A percentile compares a stretch with the other conserved stretches of the same genome.
phyloP scores from a whole-genome alignment of 179 eudicot genomes.

The Drosera spatulata region DNA sequence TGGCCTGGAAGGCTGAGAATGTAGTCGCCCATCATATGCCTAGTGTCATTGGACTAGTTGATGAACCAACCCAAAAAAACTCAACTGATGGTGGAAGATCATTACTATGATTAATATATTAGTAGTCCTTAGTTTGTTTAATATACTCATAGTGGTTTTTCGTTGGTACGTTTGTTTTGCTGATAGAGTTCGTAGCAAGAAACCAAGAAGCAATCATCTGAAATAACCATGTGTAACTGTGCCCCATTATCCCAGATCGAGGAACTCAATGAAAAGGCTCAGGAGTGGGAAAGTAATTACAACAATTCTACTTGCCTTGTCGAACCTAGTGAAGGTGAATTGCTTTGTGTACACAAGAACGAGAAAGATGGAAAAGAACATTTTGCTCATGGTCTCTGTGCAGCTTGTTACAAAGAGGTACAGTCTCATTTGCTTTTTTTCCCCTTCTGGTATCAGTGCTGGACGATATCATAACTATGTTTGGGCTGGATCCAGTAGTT shows the following conservation, averaged over 20 bases:
- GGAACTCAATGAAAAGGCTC: constrained; percentile 54
- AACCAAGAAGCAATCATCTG: too few relatives aligned
- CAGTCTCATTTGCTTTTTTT: constrained; percentile 9
- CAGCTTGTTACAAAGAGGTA: constrained; percentile 61
- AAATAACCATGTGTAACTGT: too few relatives aligned
- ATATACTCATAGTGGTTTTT: too few relatives aligned
- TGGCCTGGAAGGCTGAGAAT: too few relatives aligned
- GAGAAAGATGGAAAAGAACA: constrained; percentile 19
- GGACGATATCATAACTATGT: neutral
- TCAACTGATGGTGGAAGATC: too few relatives aligned
- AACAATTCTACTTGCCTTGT: constrained; percentile 7
- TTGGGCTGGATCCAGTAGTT: constrained; percentile 34
- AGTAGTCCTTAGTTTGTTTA: too few relatives aligned
- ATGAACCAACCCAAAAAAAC: too few relatives aligned
- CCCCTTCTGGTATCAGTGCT: neutral
- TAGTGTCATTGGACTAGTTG: too few relatives aligned
- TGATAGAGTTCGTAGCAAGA: too few relatives aligned
- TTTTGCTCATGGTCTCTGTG: constrained; percentile 80
- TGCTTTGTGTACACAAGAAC: constrained; percentile 76
- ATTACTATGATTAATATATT: too few relatives aligned
- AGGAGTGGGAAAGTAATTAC: constrained; percentile 36
- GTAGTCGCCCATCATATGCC: too few relatives aligned
- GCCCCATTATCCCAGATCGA: constrained; percentile 40
- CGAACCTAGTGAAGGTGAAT: constrained; percentile 24
- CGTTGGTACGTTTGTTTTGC: too few relatives aligned